Conservation (phyloP, 805 yeast genomes). For the Starmerella powellii region DNA sequence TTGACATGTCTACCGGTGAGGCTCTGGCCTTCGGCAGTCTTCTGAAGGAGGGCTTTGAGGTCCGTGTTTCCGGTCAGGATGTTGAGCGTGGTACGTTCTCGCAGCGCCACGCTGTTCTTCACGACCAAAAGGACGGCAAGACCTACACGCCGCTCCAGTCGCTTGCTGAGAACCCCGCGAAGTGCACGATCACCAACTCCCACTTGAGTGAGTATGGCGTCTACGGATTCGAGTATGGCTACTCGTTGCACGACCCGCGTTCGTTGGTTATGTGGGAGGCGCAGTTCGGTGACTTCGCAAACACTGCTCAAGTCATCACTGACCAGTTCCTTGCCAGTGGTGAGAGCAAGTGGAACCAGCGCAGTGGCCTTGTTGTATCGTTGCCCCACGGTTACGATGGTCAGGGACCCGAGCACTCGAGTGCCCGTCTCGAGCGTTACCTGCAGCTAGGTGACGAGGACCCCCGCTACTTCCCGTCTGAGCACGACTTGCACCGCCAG, state of each 20-base stretch:
- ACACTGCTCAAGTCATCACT: slow-evolving; percentile 94
- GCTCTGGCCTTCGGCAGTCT: slow-evolving; percentile 94
- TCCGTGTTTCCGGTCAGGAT: slow-evolving; percentile 97
- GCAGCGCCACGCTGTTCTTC: slow-evolving; percentile 97
- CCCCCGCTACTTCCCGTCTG: slow-evolving; percentile 83
- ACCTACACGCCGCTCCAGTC: slow-evolving; percentile 78
- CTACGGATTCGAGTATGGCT: slow-evolving; percentile 98
- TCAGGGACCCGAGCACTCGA: slow-evolving; percentile 99
- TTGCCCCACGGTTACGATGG: slow-evolving; percentile 99
- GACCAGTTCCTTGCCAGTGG: slow-evolving; percentile 96
- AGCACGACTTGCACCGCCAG: slow-evolving; percentile 82
- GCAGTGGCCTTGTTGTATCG: slow-evolving; percentile 89
- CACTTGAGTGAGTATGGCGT: slow-evolving; percentile 98
- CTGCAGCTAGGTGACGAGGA: slow-evolving; percentile 93
- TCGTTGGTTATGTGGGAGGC: slow-evolving; percentile 98
- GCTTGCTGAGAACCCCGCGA: slow-evolving; percentile 69
- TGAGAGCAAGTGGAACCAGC: slow-evolving; percentile 97
- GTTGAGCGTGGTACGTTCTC: slow-evolving; percentile 99
- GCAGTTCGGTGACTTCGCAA: slow-evolving; percentile 99
- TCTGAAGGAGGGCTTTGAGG: slow-evolving; percentile 85
- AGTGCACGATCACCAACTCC: slow-evolving; percentile 81
- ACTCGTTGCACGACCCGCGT: slow-evolving; percentile 94
- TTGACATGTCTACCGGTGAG: slow-evolving; percentile 99
- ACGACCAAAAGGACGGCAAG: slow-evolving; percentile 80
- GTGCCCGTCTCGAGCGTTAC: slow-evolving; percentile 95